Evolutionary conservation across 78 protist species (phyloP).

Genomic region (Planoprotostelium fungivorum): DNA sequence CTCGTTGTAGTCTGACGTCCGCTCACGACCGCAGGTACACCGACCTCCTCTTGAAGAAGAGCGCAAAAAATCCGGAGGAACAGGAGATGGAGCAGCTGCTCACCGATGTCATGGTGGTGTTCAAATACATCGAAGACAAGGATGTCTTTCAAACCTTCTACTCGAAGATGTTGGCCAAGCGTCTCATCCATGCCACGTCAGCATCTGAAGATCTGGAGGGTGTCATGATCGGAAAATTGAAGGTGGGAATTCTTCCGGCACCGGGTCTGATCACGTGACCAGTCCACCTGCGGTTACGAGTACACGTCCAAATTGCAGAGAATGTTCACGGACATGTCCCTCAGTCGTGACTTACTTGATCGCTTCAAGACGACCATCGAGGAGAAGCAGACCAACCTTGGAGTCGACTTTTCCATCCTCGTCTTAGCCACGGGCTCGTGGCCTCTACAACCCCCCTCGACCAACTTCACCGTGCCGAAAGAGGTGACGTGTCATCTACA

Average conservation of each 20-base stretch:
- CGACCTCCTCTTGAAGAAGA: constrained; percentile 64
- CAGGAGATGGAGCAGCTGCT: constrained; percentile 51
- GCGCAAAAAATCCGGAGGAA: constrained; percentile 55
- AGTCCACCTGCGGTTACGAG: constrained; percentile 76
- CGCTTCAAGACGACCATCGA: constrained; percentile 39
- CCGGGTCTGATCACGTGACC: not conserved
- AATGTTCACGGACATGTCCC: constrained; percentile 84
- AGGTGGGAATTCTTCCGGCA: constrained; percentile 10
- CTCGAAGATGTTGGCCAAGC: constrained; percentile 75
- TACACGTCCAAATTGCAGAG: constrained; percentile 83
- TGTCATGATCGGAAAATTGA: constrained; percentile 67
- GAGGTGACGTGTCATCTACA: constrained; percentile 1
- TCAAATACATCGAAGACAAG: constrained; percentile 81
- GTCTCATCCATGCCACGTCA: constrained; percentile 64
- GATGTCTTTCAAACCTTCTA: constrained; percentile 87
- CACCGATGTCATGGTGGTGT: constrained; percentile 69
- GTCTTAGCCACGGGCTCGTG: constrained; percentile 77
- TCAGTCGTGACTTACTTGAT: constrained; percentile 41
- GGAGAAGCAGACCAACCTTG: constrained; percentile 18
- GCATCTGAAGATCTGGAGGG: constrained; percentile 76
- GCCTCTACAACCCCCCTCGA: constrained; percentile 75
- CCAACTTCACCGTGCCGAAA: constrained; percentile 47
- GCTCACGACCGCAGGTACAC: constrained; percentile 16
- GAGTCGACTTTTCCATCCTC: constrained; percentile 62
- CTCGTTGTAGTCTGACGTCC: not conserved